Evolutionary conservation across 2,329 filamentous ascomycete genomes (phyloP), one percentile per base, ranked within the genome.

Genomic region (Xenoacremonium recifei): DNA sequence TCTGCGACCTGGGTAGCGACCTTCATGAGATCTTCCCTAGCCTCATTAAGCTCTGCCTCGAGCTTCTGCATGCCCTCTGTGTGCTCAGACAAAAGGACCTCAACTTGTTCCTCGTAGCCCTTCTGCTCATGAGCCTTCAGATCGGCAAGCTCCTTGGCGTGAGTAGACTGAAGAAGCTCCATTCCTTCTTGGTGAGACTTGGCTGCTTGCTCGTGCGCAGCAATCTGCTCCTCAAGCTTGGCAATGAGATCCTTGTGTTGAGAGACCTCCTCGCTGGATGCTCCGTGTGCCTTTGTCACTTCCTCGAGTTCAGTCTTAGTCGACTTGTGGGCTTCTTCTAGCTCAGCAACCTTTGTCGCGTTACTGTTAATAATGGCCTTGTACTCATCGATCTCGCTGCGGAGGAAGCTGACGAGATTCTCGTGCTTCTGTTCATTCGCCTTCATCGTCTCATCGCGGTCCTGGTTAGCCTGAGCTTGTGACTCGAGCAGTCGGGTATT

Each of bases 321-420:
- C 19, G 76, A 75, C 21, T 77, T 65, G 59, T 95, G 85, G 4
- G 84, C 79, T 49, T 83, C 69, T 64, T 96, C 89, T 12, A 96
- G 74, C 50, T 87, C 79, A 3, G 82, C 75, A 21, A 96, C 82
- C 55, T 84, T 87, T 29, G 76, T 62, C 11, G 82, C 73, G 55
- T 91, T 88, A 51, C 72, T 76, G 49, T 78, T 76, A 54, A 95
- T 84, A 27, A 87, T 79, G 4, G 76, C 70, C 67, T 87, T 91
- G 68, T 95, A 90, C 59, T 89, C 83, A 38, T 91, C 82, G 39
- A 96, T 84, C 60, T 95, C 85, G 45, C 69, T 75, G 48, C 87
- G 85, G 31, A 96, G 67, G 33, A 72, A 73, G 25, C 73, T 69
- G 23, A 87, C 69, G 35, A 84, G 68, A 25, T 77, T 72, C 44